Base-by-base conservation (phyloP, 73 alveolate species). In the Uronychia setigera region DNA sequence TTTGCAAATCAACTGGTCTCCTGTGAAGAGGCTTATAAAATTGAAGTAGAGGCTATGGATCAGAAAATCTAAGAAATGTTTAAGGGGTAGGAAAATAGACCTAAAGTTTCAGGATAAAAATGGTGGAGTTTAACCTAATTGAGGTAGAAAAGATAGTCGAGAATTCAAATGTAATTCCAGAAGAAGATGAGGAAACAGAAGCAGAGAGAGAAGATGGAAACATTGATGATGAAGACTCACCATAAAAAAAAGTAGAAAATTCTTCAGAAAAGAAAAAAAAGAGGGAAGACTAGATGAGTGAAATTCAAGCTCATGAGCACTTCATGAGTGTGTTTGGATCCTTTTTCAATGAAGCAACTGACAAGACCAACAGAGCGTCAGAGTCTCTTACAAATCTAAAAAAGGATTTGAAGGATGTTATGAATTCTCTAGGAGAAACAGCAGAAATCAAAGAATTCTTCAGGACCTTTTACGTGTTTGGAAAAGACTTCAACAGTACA, bases 11-110 rank as follows among this genome's bases (percentile, higher is more conserved):
- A 28, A 1, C 31, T 80, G 31, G 30, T 80, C 30, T 76, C 86
- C 31, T 58, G 35, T 9, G 86, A 30, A n/a, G 86, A 80, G 19
- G 86, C 78, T 26, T 32, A 26, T 1, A 78, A 78, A 78, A 78
- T 78, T 26, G 84, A 78, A 9, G 1, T 78, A 1, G 31, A 32
- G 1, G 75, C 31, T 33, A 13, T 78, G 0, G 74, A 28, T 0
- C 34, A 1, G 19, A 78, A 78, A 33, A 31, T 78, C 59, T 26
- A 31, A 78, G 84, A 78, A 35, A 67, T 78, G 30, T 34, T 31
- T 13, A 78, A 78, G 75, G 11, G 32, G n/a, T n/a, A n/a, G n/a
- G n/a, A n/a, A n/a, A n/a, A n/a, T n/a, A n/a, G n/a, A n/a, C n/a
- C n/a, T n/a, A n/a, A n/a, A n/a, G n/a, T n/a, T n/a, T n/a, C n/a